phyloP scores from a whole-genome alignment of 495 filamentous ascomycete genomes.

The Annulohypoxylon maeteangense region DNA sequence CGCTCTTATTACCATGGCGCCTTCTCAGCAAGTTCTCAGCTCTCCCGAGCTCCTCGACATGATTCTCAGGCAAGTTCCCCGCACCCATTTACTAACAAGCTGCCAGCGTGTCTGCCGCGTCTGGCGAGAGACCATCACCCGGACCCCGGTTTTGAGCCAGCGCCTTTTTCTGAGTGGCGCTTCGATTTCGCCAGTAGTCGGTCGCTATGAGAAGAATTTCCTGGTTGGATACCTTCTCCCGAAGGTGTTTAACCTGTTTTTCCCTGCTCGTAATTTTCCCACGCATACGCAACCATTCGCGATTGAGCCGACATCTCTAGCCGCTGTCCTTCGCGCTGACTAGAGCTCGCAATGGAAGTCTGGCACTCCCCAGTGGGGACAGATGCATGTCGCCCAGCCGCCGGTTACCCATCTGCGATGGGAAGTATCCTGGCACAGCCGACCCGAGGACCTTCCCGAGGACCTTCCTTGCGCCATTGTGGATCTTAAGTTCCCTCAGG shows the following conservation, averaged over 20 bases:
- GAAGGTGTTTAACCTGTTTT: not conserved
- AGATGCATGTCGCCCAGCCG: not conserved
- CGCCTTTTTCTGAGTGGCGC: not conserved
- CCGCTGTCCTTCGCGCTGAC: no score
- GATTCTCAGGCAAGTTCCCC: not conserved
- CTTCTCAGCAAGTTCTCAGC: not conserved
- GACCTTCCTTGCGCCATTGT: not conserved
- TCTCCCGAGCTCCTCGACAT: not conserved
- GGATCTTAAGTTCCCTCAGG: not conserved
- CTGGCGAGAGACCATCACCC: not conserved
- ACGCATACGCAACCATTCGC: not conserved
- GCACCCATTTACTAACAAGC: not conserved
- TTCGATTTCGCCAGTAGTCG: not conserved
- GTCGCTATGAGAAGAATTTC: not conserved
- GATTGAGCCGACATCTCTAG: no score
- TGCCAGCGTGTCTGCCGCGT: not conserved
- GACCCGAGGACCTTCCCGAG: not conserved
- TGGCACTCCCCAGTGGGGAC: not conserved
- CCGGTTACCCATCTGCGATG: not conserved
- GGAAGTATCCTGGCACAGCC: not conserved
- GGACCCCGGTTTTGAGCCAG: not conserved
- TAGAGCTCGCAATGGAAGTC: not conserved
- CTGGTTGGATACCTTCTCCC: not conserved
- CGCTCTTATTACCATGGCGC: not conserved
- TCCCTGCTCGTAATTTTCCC: not conserved